These are phyloP conservation scores for Galerina marginata DNA, from an alignment of 768 basidiomycete genomes.

Conservation along the genomic window DNA sequence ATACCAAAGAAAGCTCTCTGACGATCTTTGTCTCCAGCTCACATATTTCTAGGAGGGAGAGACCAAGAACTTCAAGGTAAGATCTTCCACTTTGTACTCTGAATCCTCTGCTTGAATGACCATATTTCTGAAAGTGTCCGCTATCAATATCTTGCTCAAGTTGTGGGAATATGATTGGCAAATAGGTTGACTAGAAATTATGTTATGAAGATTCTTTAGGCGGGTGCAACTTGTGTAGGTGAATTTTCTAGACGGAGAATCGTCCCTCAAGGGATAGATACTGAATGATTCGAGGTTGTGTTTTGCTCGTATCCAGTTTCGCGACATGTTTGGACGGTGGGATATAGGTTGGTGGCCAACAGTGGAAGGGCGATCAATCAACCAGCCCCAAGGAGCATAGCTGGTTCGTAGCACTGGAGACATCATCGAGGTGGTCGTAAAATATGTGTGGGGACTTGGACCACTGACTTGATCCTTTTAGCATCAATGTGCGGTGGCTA, in stretches of 20 bases:
- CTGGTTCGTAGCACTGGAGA: conserved; percentile 61
- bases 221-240: conserved; percentile 46
- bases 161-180: conserved; percentile 65
- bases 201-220: conserved; percentile 46
- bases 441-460: conserved; percentile 35
- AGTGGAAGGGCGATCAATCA: conserved; percentile 59
- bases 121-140: conserved; percentile 55
- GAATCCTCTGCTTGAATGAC: conserved; percentile 50
- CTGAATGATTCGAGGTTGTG: conserved; percentile 46
- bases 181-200: conserved; percentile 48
- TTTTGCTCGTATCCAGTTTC: conserved; percentile 49
- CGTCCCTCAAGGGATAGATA: conserved; percentile 56
- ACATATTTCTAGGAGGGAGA: conserved; percentile 40
- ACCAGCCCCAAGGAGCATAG: conserved; percentile 74
- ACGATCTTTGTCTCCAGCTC: conserved; percentile 20
- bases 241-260: conserved; percentile 37
- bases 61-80: conserved; percentile 51
- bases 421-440: conserved; percentile 57
- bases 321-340: conserved; percentile 55
- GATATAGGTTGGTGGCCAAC: conserved; percentile 46
- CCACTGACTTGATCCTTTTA: conserved; percentile 60
- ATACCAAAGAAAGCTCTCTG: conserved; percentile 4
- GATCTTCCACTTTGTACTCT: conserved; percentile 58
- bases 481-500: too few species aligned
- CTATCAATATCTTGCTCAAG: conserved; percentile 48